Evolutionary conservation across 164 flowering plant genomes (phyloP).

Genomic region (Akebia trifoliata): DNA sequence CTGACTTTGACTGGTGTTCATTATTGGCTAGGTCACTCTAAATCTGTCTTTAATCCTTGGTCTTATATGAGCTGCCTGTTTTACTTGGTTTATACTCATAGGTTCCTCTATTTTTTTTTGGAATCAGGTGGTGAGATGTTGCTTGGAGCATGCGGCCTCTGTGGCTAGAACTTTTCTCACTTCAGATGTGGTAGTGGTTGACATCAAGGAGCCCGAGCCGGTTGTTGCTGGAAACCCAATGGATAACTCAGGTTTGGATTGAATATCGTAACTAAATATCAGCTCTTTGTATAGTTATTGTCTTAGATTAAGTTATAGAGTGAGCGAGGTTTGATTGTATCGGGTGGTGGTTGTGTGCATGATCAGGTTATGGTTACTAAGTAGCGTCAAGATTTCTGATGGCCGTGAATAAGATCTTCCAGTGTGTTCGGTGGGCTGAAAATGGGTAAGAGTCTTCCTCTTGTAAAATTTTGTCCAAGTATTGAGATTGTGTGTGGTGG

Average conservation of each 20-base stretch:
- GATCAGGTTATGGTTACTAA: slow-evolving; percentile 31
- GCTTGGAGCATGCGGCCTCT: slow-evolving; percentile 88
- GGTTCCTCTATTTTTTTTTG: neutral
- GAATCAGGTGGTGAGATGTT: slow-evolving; percentile 79
- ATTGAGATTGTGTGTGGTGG: too few relatives aligned
- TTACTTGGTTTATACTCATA: neutral
- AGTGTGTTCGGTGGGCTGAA: neutral
- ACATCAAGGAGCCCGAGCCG: slow-evolving; percentile 79
- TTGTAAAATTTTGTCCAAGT: slow-evolving; percentile 9
- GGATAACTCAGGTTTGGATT: slow-evolving; percentile 69
- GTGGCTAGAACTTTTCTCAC: slow-evolving; percentile 87
- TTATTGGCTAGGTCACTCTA: too few relatives aligned
- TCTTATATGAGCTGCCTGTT: neutral
- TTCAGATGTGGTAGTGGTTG: slow-evolving; percentile 87
- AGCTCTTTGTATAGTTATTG: neutral
- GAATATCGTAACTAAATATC: too few relatives aligned
- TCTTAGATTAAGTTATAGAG: neutral
- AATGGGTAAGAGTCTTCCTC: neutral
- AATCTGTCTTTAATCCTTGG: too few relatives aligned
- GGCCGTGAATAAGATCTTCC: slow-evolving; percentile 11
- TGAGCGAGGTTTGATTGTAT: neutral
- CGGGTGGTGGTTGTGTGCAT: neutral
- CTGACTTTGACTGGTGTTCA: too few relatives aligned
- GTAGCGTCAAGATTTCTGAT: neutral
- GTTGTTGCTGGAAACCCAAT: slow-evolving; percentile 69